These are phyloP conservation scores for Phellopilus nigrolimitatus DNA, from an alignment of 1,284 basidiomycete species.

Conservation along the genomic window DNA sequence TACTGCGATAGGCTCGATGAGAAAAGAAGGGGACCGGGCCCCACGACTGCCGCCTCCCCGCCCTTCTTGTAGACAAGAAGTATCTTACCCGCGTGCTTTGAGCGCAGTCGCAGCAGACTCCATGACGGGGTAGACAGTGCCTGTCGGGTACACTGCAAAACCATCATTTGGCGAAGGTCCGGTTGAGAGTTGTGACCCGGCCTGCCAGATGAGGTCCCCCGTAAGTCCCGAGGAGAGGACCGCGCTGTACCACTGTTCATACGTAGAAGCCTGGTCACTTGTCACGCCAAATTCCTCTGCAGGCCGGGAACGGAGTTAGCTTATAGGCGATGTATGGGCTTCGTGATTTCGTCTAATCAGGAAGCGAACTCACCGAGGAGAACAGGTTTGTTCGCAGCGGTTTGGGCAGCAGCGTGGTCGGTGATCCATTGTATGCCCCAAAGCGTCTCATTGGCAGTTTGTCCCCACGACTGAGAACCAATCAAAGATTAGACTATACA, in stretches of 20 bases:
- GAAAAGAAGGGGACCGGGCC: too few relatives aligned
- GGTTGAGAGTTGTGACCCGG: conserved; percentile 22
- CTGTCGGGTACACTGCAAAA: conserved; percentile 34
- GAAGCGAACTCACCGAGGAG: conserved; percentile 35
- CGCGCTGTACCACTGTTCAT: conserved; percentile 47
- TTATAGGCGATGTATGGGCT: too few relatives aligned
- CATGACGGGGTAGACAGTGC: conserved; percentile 23
- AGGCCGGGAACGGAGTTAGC: not conserved
- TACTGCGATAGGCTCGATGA: too few relatives aligned
- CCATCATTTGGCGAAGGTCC: conserved; percentile 44
- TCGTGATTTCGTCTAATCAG: too few relatives aligned
- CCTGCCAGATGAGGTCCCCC: conserved; percentile 54
- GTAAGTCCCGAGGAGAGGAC: conserved; percentile 47
- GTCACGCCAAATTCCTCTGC: conserved; percentile 51
- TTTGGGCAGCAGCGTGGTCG: conserved; percentile 51
- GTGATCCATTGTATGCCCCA: conserved; percentile 44
- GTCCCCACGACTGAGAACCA: conserved; percentile 25
- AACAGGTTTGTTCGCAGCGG: conserved; percentile 49
- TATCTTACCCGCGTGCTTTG: conserved; percentile 26
- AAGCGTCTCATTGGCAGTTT: conserved; percentile 22
- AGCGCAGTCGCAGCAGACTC: conserved; percentile 24
- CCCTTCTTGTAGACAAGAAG: too few relatives aligned
- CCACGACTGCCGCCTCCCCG: too few relatives aligned
- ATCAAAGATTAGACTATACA: too few relatives aligned
- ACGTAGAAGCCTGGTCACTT: conserved; percentile 39